phyloP scores from a whole-genome alignment of 2,329 filamentous ascomycete species.

The Penicillium sp. region DNA sequence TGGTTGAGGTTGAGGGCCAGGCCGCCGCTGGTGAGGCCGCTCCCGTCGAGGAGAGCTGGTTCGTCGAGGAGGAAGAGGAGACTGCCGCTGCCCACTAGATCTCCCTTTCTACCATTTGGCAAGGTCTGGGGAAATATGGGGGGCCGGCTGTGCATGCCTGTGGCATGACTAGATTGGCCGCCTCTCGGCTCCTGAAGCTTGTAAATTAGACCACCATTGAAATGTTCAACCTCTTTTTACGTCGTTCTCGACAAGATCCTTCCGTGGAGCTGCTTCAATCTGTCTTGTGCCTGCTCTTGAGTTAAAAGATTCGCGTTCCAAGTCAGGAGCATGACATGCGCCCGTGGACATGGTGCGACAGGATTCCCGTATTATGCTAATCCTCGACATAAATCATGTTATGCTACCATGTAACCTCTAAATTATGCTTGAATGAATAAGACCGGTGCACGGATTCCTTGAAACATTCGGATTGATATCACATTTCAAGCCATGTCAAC shows the following conservation, averaged over 20 bases:
- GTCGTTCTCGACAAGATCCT: constrained; percentile 7
- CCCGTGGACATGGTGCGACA: neutral
- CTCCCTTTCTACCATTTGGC: constrained; percentile 23
- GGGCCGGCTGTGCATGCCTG: constrained; percentile 25
- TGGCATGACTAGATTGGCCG: constrained; percentile 19
- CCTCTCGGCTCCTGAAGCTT: constrained; percentile 29
- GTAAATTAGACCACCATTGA: constrained; percentile 30
- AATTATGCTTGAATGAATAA: neutral
- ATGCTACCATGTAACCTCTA: neutral
- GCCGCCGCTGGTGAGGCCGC: constrained; percentile 62
- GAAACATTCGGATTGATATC: neutral
- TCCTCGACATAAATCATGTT: neutral
- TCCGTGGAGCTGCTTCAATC: neutral
- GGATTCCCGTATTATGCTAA: neutral
- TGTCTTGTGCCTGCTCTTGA: neutral
- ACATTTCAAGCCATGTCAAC: neutral
- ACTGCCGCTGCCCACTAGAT: constrained; percentile 47
- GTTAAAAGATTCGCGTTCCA: neutral
- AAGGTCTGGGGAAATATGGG: constrained; percentile 30
- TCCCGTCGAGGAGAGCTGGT: constrained; percentile 71
- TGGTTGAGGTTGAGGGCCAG: constrained; percentile 91
- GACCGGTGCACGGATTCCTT: neutral
- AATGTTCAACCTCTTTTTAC: constrained; percentile 24
- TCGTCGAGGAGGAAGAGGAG: constrained; percentile 70
- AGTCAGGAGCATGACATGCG: neutral